Conservation (phyloP, 164 flowering plant species). For the Nelumbo lutea region DNA sequence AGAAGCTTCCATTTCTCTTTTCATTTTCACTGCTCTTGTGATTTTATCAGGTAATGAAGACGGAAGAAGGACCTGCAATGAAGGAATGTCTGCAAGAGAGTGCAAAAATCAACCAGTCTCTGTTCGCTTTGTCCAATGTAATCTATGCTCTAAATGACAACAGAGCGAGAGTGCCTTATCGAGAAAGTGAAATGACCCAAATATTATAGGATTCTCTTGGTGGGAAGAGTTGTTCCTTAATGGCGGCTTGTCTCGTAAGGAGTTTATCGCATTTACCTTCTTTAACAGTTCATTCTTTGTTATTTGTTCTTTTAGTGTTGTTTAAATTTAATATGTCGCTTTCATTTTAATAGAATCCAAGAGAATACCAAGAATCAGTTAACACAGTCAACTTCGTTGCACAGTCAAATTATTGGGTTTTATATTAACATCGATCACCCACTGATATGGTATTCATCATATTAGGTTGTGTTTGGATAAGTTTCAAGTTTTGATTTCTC, state of each 20-base stretch:
- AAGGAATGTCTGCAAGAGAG: conserved; percentile 91
- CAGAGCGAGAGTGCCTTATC: conserved; percentile 62
- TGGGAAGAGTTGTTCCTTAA: conserved; percentile 69
- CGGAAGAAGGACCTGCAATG: conserved; percentile 77
- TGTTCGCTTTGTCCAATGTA: conserved; percentile 88
- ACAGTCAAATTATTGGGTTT: conserved; percentile 25
- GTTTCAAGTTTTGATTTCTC: too few relatives aligned
- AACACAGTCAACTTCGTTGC: conserved; percentile 86
- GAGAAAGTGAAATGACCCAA: conserved; percentile 93
- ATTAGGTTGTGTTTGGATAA: too few relatives aligned
- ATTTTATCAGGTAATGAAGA: conserved; percentile 79
- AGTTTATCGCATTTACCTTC: neutral
- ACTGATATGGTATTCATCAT: too few relatives aligned
- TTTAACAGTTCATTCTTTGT: neutral
- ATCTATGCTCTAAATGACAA: conserved; percentile 86
- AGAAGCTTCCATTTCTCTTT: neutral
- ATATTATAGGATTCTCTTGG: conserved; percentile 96
- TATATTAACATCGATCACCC: too few relatives aligned
- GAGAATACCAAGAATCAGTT: conserved; percentile 86
- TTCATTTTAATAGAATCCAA: conserved; percentile 57
- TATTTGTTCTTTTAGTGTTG: neutral
- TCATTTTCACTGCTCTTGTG: neutral
- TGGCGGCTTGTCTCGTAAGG: conserved; percentile 91
- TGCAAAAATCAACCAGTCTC: conserved; percentile 84
- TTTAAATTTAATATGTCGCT: neutral